These are phyloP conservation scores for Colletotrichum spinosum DNA, from an alignment of 2,329 filamentous ascomycete species.

Conservation along the genomic window DNA sequence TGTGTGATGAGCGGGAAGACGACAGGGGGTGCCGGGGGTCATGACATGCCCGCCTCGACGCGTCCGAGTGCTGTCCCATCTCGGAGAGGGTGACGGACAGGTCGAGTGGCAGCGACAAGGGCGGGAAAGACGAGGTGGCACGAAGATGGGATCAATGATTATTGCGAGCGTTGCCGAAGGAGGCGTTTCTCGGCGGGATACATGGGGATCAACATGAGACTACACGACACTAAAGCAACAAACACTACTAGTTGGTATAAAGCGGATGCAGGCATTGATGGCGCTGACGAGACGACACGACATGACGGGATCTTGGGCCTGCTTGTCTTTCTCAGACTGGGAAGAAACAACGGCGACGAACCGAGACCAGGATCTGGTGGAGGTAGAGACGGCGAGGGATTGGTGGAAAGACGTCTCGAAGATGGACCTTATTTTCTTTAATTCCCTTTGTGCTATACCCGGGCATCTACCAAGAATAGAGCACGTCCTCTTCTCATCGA, in stretches of 20 bases:
- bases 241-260: background rate
- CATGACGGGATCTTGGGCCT: slow-evolving; percentile 5
- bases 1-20: slow-evolving; percentile 19
- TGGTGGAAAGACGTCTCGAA: background rate
- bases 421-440: slow-evolving; percentile 8
- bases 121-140: slow-evolving; percentile 7
- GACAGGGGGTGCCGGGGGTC: slow-evolving; percentile 7
- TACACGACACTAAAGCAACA: slow-evolving; percentile 15
- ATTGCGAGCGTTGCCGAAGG: slow-evolving; percentile 9
- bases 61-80: background rate
- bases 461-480: slow-evolving; percentile 33
- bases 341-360: background rate
- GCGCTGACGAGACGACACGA: slow-evolving; percentile 16
- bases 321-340: slow-evolving; percentile 13
- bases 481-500: background rate
- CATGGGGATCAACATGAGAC: background rate
- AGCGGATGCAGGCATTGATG: background rate
- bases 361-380: slow-evolving; percentile 1
- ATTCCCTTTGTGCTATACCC: slow-evolving; percentile 34
- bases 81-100: background rate
- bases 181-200: slow-evolving; percentile 14
- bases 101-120: too few species aligned
- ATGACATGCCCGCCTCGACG: slow-evolving; percentile 16
- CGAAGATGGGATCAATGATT: slow-evolving; percentile 9
- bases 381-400: background rate